Conservation (phyloP, 208 protist species). For the Trypanosoma conorhini region DNA sequence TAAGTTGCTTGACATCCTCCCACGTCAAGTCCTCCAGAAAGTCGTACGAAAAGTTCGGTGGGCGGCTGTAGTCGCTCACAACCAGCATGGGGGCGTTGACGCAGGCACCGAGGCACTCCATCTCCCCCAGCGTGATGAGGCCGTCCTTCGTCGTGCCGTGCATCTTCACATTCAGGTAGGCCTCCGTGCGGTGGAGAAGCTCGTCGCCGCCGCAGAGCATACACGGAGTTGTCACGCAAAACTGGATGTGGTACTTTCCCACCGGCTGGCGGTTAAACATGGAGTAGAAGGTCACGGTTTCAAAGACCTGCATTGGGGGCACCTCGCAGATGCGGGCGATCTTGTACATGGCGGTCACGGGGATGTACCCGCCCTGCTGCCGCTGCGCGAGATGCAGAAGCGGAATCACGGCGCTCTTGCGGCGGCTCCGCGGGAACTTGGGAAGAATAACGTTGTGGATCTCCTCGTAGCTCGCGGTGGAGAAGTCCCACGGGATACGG, state of each 20-base stretch:
- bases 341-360: constrained; percentile 94
- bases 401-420: constrained; percentile 83
- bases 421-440: constrained; percentile 89
- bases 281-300: constrained; percentile 94
- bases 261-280: constrained; percentile 96
- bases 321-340: constrained; percentile 94
- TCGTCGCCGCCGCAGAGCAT: constrained; percentile 93
- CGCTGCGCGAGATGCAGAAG: constrained; percentile 91
- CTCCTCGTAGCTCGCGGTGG: constrained; percentile 83
- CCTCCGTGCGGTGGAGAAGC: constrained; percentile 75
- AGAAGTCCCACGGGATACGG: constrained; percentile 94
- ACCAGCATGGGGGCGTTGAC: constrained; percentile 95
- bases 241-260: constrained; percentile 94
- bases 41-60: constrained; percentile 89
- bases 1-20: constrained; percentile 79
- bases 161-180: constrained; percentile 84
- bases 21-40: constrained; percentile 91
- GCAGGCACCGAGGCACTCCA: constrained; percentile 95
- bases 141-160: constrained; percentile 86
- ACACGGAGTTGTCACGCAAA: constrained; percentile 94
- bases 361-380: constrained; percentile 92
- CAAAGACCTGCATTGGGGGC: constrained; percentile 91
- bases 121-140: constrained; percentile 93
- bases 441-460: constrained; percentile 90
- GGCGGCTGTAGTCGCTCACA: constrained; percentile 91